These are phyloP conservation scores for Lunularia cruciata DNA, from an alignment of 225 moss, liverwort and hornwort species.

Conservation along the genomic window DNA sequence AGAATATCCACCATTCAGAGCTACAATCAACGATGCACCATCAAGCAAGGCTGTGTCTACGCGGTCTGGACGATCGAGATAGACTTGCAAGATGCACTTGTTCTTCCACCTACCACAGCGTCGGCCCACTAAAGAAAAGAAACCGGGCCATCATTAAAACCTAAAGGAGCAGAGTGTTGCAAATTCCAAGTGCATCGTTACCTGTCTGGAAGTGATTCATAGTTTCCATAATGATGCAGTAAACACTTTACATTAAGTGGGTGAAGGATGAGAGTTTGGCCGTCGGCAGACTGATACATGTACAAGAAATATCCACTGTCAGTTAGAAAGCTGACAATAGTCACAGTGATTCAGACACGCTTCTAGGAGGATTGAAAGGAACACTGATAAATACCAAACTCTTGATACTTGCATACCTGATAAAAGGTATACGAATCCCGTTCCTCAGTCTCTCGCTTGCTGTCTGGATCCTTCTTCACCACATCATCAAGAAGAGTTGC, in stretches of 20 bases:
- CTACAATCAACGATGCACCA: too few relatives aligned
- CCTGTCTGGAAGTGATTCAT: constrained; percentile 81
- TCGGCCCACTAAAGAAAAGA: background rate
- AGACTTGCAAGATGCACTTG: background rate
- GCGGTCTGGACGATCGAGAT: too few relatives aligned
- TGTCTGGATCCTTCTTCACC: constrained; percentile 60
- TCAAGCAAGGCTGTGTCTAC: too few relatives aligned
- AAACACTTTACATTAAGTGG: constrained; percentile 90
- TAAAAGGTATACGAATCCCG: constrained; percentile 83
- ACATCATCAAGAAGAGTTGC: constrained; percentile 23
- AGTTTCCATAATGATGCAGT: constrained; percentile 82
- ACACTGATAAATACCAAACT: background rate
- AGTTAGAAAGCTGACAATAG: background rate
- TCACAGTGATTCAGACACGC: too few relatives aligned
- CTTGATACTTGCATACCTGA: constrained; percentile 37
- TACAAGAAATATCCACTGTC: background rate
- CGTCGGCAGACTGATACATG: constrained; percentile 71
- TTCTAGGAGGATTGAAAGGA: too few relatives aligned
- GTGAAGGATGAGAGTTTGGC: constrained; percentile 85
- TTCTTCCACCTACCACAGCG: background rate
- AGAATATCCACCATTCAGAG: too few relatives aligned
- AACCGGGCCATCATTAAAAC: background rate
- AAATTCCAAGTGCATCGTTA: constrained; percentile 9
- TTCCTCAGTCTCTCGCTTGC: constrained; percentile 69
- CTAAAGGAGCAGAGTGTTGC: background rate